Evolutionary conservation across 305 asterid species (phyloP), one percentile per base, ranked within the genome.

Genomic region (Plantago coronopus): DNA sequence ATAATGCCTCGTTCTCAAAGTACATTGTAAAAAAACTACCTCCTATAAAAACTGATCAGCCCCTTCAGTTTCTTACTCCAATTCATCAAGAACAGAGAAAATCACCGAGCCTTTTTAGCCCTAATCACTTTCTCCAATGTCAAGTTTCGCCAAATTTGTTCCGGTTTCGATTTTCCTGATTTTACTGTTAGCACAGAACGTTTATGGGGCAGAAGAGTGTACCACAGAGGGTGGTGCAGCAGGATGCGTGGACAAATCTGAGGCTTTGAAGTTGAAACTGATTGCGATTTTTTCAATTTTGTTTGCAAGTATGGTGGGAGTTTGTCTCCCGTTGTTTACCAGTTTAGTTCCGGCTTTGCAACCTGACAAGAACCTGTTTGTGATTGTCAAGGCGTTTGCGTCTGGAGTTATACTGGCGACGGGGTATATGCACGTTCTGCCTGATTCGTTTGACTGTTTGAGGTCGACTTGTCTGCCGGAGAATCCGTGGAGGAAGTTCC

Each of bases 391-490:
- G 51, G 83, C 83, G 15, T 75, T 72, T 48, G 81, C 83, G 4
- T 78, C 81, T 0, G 81, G 81, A 7, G 76, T 78, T 7, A 78
- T 78, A 19, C 55, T 78, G 2, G 81, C 78, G 22, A 74, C 77
- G 0, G 79, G 82, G 16, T 77, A 77, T 71, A 71, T 77, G 75
- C 77, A 77, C 15, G 77, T 74, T 6, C 15, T 74, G 70, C 79
- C 77, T 4, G 83, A 78, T 43, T 74, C 75, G 4, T 74, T 78
- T 44, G 64, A 71, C 22, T 47, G 34, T 27, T 65, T 77, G 5
- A 67, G 20, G 12, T 77, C 77, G 15, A 60, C 40, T 10, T 73
- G 79, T 42, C 56, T 76, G 60, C 77, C 81, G 1, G 77, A 75
- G 3, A 62, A 70, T 1, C 81, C 81, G 0, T 75, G 81, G 79